Evolutionary conservation across 257 asterid species (phyloP).

Genomic region (Primulina eburnea): DNA sequence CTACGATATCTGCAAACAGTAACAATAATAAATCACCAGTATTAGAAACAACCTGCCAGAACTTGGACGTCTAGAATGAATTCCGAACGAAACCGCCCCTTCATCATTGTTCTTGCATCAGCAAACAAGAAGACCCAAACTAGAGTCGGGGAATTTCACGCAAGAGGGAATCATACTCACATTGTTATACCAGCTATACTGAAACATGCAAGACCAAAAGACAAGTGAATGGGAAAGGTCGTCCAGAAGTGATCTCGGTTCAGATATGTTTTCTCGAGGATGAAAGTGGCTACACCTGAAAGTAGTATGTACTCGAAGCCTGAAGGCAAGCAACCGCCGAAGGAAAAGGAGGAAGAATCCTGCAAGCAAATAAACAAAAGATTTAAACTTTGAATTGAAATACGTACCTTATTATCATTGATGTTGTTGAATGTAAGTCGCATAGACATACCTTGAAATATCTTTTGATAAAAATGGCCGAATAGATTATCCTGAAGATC

Average conservation of each 20-base stretch:
- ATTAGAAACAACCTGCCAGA: neutral
- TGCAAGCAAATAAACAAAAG: conserved; percentile 26
- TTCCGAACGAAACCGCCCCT: too few species aligned
- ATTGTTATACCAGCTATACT: conserved; percentile 43
- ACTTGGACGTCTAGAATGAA: neutral
- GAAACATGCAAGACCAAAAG: conserved; percentile 63
- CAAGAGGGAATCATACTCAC: conserved; percentile 42
- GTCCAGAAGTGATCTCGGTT: conserved; percentile 75
- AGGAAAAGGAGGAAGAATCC: conserved; percentile 76
- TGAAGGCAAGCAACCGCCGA: conserved; percentile 70
- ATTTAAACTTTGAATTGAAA: conserved; percentile 6
- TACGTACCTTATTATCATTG: conserved; percentile 3
- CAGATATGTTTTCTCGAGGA: conserved; percentile 59
- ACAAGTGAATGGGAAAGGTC: conserved; percentile 66
- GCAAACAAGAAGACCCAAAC: too few species aligned
- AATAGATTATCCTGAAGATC: conserved; percentile 76
- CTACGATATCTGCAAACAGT: conserved; percentile 44
- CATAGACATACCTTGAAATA: conserved; percentile 67
- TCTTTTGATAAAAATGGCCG: conserved; percentile 69
- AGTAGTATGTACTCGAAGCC: conserved; percentile 60
- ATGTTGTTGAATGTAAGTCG: neutral
- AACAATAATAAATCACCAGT: conserved; percentile 5
- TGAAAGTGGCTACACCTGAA: conserved; percentile 61
- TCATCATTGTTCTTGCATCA: too few species aligned
- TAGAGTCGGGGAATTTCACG: too few species aligned